A percentile compares a stretch with the other conserved stretches of the same genome.
These are phyloP conservation scores for Amaranthus tricolor DNA, from an alignment of 179 eudicot genomes.

Conservation along the genomic window DNA sequence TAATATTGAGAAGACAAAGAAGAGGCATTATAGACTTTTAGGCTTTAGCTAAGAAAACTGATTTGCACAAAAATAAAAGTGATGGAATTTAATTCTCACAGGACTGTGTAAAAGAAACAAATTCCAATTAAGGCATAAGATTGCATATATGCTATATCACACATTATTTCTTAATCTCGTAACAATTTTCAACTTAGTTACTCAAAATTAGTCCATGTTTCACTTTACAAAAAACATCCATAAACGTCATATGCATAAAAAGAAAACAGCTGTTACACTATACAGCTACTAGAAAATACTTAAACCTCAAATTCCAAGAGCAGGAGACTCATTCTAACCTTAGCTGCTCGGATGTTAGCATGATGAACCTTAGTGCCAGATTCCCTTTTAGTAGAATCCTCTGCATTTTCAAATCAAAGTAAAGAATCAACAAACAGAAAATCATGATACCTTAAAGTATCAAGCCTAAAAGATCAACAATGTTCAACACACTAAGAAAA, in stretches of 20 bases:
- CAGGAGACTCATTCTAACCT: conserved; percentile 39
- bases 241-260: no score
- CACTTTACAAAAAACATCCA: no score
- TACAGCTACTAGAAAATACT: conserved; percentile 1
- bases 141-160: no score
- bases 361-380: conserved; percentile 83
- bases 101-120: background rate
- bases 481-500: background rate
- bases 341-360: conserved; percentile 87
- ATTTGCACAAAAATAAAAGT: background rate
- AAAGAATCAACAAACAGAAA: background rate
- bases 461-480: background rate
- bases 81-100: background rate
- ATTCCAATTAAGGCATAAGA: background rate
- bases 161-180: no score
- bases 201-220: no score
- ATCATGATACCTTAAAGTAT: background rate
- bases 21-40: background rate
- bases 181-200: no score
- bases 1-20: background rate
- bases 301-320: background rate
- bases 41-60: background rate
- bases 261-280: background rate
- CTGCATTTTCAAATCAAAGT: conserved; percentile 41
- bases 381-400: conserved; percentile 80